A percentile compares a stretch with the other conserved stretches of the same genome.
Evolutionary conservation across 2,329 filamentous ascomycete species (phyloP).

Genomic region (Colletotrichum salicis): DNA sequence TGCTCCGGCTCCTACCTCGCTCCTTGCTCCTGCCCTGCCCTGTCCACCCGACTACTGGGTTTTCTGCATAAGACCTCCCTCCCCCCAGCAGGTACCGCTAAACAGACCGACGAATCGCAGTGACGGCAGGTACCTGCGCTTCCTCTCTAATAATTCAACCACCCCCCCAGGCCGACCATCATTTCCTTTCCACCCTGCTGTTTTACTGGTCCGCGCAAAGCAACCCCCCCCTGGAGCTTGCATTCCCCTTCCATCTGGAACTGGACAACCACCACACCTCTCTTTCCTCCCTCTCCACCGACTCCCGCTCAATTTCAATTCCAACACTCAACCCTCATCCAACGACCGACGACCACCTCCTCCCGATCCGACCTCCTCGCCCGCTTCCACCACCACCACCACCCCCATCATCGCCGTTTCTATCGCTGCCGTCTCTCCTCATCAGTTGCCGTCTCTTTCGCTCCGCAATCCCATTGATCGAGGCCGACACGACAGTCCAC

Average conservation of each 20-base stretch:
- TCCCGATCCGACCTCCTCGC: conserved; percentile 32
- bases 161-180: conserved; percentile 33
- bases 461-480: conserved; percentile 30
- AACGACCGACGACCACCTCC: conserved; percentile 34
- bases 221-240: conserved; percentile 38
- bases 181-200: conserved; percentile 36
- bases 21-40: conserved; percentile 11
- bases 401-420: conserved; percentile 15
- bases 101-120: neutral
- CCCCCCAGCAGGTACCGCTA: conserved; percentile 11
- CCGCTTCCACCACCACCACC: conserved; percentile 19
- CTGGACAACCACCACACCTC: conserved; percentile 35
- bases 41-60: conserved; percentile 31
- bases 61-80: conserved; percentile 26
- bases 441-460: conserved; percentile 15
- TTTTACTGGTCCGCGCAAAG: conserved; percentile 37
- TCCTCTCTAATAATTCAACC: conserved; percentile 26
- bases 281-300: conserved; percentile 36
- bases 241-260: conserved; percentile 37
- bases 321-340: conserved; percentile 33
- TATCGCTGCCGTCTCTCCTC: neutral
- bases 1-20: conserved; percentile 14
- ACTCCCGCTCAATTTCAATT: conserved; percentile 36
- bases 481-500: conserved; percentile 18
- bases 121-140: conserved; percentile 20